These are phyloP conservation scores for Boletellus ananas DNA, from an alignment of 768 basidiomycete genomes.

Conservation along the genomic window DNA sequence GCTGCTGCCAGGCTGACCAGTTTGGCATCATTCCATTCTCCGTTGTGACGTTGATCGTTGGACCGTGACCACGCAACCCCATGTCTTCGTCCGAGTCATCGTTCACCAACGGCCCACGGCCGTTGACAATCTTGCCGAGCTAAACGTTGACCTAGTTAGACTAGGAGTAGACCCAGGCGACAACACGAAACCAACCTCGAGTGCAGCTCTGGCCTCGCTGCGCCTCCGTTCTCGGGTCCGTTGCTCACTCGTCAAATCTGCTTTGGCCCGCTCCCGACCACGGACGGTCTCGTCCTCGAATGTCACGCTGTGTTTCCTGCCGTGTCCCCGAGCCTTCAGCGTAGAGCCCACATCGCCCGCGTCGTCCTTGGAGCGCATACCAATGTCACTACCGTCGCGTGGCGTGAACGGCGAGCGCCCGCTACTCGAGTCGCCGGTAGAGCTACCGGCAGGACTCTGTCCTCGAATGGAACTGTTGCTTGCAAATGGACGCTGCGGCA, in stretches of 20 bases:
- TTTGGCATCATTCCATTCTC: slow-evolving; percentile 33
- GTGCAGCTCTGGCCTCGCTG: slow-evolving; percentile 80
- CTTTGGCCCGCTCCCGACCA: slow-evolving; percentile 26
- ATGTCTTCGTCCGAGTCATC: slow-evolving; percentile 44
- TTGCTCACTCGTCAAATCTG: slow-evolving; percentile 40
- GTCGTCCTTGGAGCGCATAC: slow-evolving; percentile 20
- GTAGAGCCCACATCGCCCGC: slow-evolving; percentile 25
- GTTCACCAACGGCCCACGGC: slow-evolving; percentile 58
- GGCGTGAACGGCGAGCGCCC: slow-evolving; percentile 75
- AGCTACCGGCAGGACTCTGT: slow-evolving; percentile 72
- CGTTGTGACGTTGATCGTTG: slow-evolving; percentile 38
- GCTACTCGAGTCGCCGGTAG: slow-evolving; percentile 81
- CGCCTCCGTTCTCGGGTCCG: slow-evolving; percentile 70
- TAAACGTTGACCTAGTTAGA: slow-evolving; percentile 25
- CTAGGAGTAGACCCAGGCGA: background rate
- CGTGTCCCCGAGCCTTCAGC: slow-evolving; percentile 32
- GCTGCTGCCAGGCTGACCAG: slow-evolving; percentile 30
- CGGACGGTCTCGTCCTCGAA: slow-evolving; percentile 52
- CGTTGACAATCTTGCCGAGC: slow-evolving; percentile 89
- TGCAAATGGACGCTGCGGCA: slow-evolving; percentile 56
- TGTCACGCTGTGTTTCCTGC: slow-evolving; percentile 61
- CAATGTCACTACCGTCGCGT: slow-evolving; percentile 68
- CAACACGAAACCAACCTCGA: slow-evolving; percentile 54
- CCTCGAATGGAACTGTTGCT: slow-evolving; percentile 35
- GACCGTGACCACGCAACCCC: slow-evolving; percentile 9